Base-by-base conservation (phyloP, 2,329 filamentous ascomycete species). In the Nakataea oryzae region DNA sequence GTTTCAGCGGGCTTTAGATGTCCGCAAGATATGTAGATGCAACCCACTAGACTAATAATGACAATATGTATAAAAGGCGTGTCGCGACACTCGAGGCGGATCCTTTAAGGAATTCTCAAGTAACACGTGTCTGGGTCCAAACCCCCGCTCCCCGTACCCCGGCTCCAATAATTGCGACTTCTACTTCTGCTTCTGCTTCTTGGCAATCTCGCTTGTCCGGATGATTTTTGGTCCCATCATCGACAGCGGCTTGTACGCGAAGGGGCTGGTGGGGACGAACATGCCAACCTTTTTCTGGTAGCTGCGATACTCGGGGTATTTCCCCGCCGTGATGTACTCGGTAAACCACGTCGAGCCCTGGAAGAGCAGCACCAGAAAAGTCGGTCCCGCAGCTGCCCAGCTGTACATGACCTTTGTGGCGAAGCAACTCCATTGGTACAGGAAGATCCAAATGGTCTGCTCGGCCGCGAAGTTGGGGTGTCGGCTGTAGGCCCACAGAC, bases 391-490 rank as follows among this genome's bases (percentile, higher is more conserved):
- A 59, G 84, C 85, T 1, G 89, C 86, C 91, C 93, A 99, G 74
- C 89, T 93, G 72, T 87, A 87, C 55, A 87, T 78, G 1, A 81
- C 85, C 62, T 86, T 82, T 34, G 87, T 90, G 62, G 86, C 83
- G 71, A 85, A 88, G 74, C 89, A 93, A 67, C 84, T 86, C 95
- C 93, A 99, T 70, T 91, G 84, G 74, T 97, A 97, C 61, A 97
- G 75, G 11, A 86, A 78, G 61, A 96, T 81, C 95, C 95, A 99
- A 69, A 97, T 86, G 32, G 86, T 80, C 76, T 97, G 95, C 75
- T 99, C 95, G 6, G 90, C 91, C 6, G 90, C 86, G 71, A 97
- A 99, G 74, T 99, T 99, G 58, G 95, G 95, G 73, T 99, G 96
- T 57, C 95, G 84, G 68, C 89, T 93, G 78, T 87, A 92, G 0